Base-by-base conservation (phyloP, 331 rosid genomes). In the Spiraea crenata region DNA sequence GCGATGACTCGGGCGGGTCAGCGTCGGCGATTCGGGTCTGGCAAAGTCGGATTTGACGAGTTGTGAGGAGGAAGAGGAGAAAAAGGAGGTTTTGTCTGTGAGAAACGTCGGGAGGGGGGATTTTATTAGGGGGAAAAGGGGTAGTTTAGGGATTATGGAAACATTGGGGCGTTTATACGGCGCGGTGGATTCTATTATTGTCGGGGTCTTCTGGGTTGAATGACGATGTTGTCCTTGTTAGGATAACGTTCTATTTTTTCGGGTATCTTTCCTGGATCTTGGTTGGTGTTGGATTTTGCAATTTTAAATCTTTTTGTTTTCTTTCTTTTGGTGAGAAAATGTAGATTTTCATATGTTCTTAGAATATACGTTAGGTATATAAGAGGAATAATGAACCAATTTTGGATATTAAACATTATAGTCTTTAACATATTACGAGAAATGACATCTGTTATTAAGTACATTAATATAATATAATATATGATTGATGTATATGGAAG, bases 1-100 rank as follows among this genome's bases (percentile, higher is more conserved):
- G 13, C 61, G 82, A 84, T 64, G 82, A 84, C 87, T 71, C 92
- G 79, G 81, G 64, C 68, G 73, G 75, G 66, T 72, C 79, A 51
- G 51, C 11, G 51, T 14, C 54, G 1, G 16, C 38, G 15, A 47
- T 7, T 65, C 57, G 80, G 70, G 72, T 67, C 57, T 1, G 62
- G 17, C 47, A 13, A 20, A 47, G 67, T 54, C 19, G 42, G 55
- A 11, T 66, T 54, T 60, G 41, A 17, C 11, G 20, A 57, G 4
- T 35, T 40, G 63, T 9, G 69, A 16, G 73, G 49, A 7, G 47
- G 37, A 34, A 20, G 9, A 35, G 50, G 52, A 63, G 31, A 41
- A 34, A 3, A 39, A 41, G 58, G 70, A 42, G 63, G 52, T 16
- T 51, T 37, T 20, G 63, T 65, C 9, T 40, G 57, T 34, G 41